Evolutionary conservation across 371 early-diverging fungal genomes (phyloP).

Genomic region (Mucor velutinosus): DNA sequence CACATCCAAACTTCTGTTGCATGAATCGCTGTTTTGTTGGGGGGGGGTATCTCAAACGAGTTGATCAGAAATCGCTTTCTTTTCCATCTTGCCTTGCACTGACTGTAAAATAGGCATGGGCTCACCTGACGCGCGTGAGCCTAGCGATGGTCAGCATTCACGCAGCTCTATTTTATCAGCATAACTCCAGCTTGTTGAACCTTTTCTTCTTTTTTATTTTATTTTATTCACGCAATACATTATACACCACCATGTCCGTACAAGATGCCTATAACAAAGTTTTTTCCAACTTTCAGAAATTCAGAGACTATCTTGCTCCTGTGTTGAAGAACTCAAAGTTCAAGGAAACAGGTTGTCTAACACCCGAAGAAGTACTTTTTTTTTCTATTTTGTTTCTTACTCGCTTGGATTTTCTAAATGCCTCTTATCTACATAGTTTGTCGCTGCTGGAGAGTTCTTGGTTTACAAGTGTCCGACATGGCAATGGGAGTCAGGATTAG

Average conservation of each 20-base stretch:
- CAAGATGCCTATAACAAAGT: constrained; percentile 55
- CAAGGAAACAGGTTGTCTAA: constrained; percentile 90
- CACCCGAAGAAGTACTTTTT: constrained; percentile 89
- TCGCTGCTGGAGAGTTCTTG: constrained; percentile 95
- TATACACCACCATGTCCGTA: constrained; percentile 30
- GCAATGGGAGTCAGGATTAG: constrained; percentile 91
- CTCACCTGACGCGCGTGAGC: constrained; percentile 7
- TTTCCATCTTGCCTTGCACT: not conserved
- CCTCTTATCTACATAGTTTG: constrained; percentile 63
- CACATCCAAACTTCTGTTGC: not conserved
- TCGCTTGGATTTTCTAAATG: not conserved
- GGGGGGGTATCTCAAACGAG: not conserved
- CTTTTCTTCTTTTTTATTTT: not conserved
- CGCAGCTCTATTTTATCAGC: constrained; percentile 1
- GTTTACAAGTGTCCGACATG: constrained; percentile 99
- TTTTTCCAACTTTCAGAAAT: constrained; percentile 51
- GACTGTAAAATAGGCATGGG: not conserved
- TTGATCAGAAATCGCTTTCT: constrained; percentile 1
- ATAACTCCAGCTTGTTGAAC: not conserved
- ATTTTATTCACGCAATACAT: not conserved
- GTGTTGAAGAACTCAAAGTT: constrained; percentile 94
- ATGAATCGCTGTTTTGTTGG: not conserved
- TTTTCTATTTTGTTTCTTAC: not conserved
- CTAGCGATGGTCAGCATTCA: not conserved
- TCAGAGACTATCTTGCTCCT: constrained; percentile 89